Evolutionary conservation across 495 filamentous ascomycete species (phyloP), one percentile per base, ranked within the genome.

Genomic region (Penicillium egyptiacum): DNA sequence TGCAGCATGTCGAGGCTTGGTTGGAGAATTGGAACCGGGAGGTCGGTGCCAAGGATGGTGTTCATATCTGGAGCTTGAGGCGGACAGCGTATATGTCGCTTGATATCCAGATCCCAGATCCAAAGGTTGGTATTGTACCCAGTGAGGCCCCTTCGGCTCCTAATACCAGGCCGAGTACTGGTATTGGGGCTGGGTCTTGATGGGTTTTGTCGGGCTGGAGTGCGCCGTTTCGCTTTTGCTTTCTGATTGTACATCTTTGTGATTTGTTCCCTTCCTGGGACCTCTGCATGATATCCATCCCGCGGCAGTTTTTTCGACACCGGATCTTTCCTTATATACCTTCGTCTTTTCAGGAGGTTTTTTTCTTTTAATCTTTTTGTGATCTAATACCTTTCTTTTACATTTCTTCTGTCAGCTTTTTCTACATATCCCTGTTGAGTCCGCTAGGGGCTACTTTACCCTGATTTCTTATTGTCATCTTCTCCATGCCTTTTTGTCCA

Each of bases 1-100:
- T 94, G 22, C 75, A 74, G 35, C 75, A 72, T 3, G 75, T 96
- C 17, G 93, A 96, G 70, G 70, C 67, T 50, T 94, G 86, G 83
- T 75, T 96, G 39, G 86, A 94, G 59, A 81, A 84, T 51, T 93
- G 89, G 88, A 97, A 96, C 66, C 62, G 66, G 12, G 81, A 88
- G 79, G 56, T 85, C 71, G 70, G 82, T 67, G 58, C 72, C 58
- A 71, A 73, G 47, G 78, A 81, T 11, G 78, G 84, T 6, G 88
- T 91, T 4, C 84, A 79, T 62, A 87, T 95, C 56, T 83, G 95
- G 63, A 81, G 87, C 47, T 73, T 96, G 56, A 83, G 90, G 62
- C 79, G 87, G 63, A 92, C 92, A 33, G 92, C 89, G 16, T 97
- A 96, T 71, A 85, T 96, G 86, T 90, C 84, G 68, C 77, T 94